Base-by-base conservation (phyloP, 768 basidiomycete species). In the Suillus sp. region DNA sequence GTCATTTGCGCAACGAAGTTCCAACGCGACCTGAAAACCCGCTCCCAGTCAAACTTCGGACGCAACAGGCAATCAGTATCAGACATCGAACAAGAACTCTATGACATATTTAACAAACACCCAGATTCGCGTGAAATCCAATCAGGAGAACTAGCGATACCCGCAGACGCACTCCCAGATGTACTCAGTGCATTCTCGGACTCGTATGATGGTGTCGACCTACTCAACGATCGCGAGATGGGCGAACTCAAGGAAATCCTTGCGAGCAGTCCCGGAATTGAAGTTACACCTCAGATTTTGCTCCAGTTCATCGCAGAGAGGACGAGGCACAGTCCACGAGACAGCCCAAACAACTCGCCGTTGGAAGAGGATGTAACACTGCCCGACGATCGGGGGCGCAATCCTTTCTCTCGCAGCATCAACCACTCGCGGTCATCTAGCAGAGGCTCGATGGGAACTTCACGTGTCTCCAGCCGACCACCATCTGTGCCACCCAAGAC, bases 1-100 rank as follows among this genome's bases (percentile, higher is more conserved):
- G 30, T 56, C 18, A 27, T 47, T 11, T 16, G 18, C 18, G 25
- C 9, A 6, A 27, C 27, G 37, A 10, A 10, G 25, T 20, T 10
- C 9, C 27, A 1, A 7, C 27, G 25, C 27, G 18, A 57, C 37
- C 18, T 18, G 2, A 9, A 38, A 55, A 37, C 35, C 1, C 56
- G 45, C 48, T 22, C 27, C 42, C 65, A 78, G 75, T 74, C 75
- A 65, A 69, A 72, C 37, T 75, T 77, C 65, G 89, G 88, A 61
- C 82, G 91, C 64, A 85, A 83, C 76, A 83, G 89, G 72, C 85
- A 91, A 71, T 91, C 89, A 47, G 81, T 91, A 51, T 82, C 80
- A 60, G 86, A 88, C 76, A 87, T 93, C 63, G 86, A 92, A 71
- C 80, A 83, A 66, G 84, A 88, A 70, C 84, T 93, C 37, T 74